Conservation (phyloP, 805 yeast species). For the Candida lessepsii region DNA sequence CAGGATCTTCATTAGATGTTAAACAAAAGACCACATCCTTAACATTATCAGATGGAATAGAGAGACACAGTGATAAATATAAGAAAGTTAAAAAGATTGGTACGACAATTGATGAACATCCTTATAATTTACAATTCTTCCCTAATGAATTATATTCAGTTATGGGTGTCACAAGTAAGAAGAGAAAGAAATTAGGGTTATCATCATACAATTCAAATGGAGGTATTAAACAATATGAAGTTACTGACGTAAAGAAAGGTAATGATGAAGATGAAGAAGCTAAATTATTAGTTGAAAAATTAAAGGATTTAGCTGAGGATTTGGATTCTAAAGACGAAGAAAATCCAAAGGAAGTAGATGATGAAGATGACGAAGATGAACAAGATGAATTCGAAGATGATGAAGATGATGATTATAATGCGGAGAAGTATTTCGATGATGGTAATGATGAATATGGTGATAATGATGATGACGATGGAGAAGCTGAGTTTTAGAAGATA, state of each 20-base stretch:
- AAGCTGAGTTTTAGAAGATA: slow-evolving; percentile 59
- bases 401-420: slow-evolving; percentile 77
- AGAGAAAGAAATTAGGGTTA: slow-evolving; percentile 43
- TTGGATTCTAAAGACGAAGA: slow-evolving; percentile 72
- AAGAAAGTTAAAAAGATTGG: slow-evolving; percentile 68
- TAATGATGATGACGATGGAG: slow-evolving; percentile 53
- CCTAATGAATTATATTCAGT: slow-evolving; percentile 75
- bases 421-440: slow-evolving; percentile 74
- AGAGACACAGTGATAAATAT: slow-evolving; percentile 80
- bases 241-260: slow-evolving; percentile 13
- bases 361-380: slow-evolving; percentile 47
- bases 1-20: slow-evolving; percentile 49
- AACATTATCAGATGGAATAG: slow-evolving; percentile 58
- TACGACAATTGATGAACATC: slow-evolving; percentile 73
- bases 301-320: slow-evolving; percentile 48
- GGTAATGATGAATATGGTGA: slow-evolving; percentile 60
- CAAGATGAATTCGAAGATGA: slow-evolving; percentile 73
- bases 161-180: slow-evolving; percentile 61
- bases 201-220: slow-evolving; percentile 39
- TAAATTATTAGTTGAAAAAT: slow-evolving; percentile 43
- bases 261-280: slow-evolving; percentile 33
- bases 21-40: slow-evolving; percentile 13
- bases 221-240: slow-evolving; percentile 35
- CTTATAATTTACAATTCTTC: slow-evolving; percentile 65
- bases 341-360: slow-evolving; percentile 39